phyloP scores from a whole-genome alignment of 257 asterid species.

The Cruciata laevipes region DNA sequence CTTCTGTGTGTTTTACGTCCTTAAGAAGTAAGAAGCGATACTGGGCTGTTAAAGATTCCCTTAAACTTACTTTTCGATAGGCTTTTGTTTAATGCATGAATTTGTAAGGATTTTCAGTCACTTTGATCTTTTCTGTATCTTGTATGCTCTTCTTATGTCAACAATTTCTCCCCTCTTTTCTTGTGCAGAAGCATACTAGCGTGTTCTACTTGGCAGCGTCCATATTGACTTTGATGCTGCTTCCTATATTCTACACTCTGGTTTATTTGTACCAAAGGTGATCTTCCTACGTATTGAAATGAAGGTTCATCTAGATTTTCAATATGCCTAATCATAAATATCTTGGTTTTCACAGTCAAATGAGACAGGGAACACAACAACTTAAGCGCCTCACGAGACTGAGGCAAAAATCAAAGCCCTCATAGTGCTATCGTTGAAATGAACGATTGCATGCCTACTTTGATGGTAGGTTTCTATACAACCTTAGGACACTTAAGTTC shows the following conservation, averaged over 20 bases:
- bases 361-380: constrained; percentile 52
- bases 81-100: not conserved
- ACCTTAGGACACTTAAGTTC: not conserved
- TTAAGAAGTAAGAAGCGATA: not conserved
- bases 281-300: constrained; percentile 17
- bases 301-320: not conserved
- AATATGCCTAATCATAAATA: not conserved
- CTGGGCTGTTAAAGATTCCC: not conserved
- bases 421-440: constrained; percentile 32
- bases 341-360: constrained; percentile 44
- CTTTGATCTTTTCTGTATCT: not conserved
- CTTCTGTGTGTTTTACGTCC: not conserved
- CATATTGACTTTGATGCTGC: constrained; percentile 67
- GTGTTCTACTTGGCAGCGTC: constrained; percentile 61
- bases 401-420: constrained; percentile 65
- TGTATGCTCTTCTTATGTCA: not conserved
- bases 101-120: not conserved
- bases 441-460: not conserved
- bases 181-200: constrained; percentile 66
- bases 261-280: constrained; percentile 73
- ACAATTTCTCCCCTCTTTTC: constrained; percentile 3
- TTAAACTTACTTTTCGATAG: not conserved
- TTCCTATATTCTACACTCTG: constrained; percentile 65
- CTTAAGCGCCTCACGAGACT: constrained; percentile 56
- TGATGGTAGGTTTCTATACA: not conserved